These are phyloP conservation scores for Camelina hispida DNA, from an alignment of 345 rosid species.

Conservation along the genomic window DNA sequence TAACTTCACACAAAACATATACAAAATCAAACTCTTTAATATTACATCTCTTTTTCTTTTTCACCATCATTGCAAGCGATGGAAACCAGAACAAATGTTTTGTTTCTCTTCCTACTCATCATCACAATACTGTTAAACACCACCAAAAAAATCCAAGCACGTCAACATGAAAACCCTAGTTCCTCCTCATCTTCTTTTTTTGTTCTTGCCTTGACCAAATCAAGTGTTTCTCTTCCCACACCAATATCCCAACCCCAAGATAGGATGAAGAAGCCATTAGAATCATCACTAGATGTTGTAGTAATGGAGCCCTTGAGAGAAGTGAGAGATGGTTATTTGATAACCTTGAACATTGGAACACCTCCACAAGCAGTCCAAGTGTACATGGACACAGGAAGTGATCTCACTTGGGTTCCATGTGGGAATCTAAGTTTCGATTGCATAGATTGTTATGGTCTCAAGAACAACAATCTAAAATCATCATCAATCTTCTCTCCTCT, in stretches of 20 bases:
- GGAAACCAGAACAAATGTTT: constrained; percentile 30
- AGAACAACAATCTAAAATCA: constrained; percentile 46
- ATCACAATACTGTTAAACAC: constrained; percentile 8
- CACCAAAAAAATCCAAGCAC: constrained; percentile 49
- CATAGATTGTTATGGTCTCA: constrained; percentile 67
- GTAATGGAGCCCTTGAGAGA: constrained; percentile 64
- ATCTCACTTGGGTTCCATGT: constrained; percentile 93
- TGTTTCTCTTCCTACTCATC: constrained; percentile 39
- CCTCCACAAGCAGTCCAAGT: constrained; percentile 82
- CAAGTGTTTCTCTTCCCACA: constrained; percentile 49
- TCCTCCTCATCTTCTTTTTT: constrained; percentile 41
- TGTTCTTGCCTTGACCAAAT: constrained; percentile 59
- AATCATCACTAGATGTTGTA: constrained; percentile 39
- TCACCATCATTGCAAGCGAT: constrained; percentile 20
- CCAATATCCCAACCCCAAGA: constrained; percentile 45
- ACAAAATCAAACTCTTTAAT: constrained; percentile 13
- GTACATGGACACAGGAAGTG: constrained; percentile 88
- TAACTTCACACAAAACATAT: constrained; percentile 33
- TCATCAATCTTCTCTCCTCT: constrained; percentile 63
- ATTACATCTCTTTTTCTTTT: constrained; percentile 10
- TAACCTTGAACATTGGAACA: constrained; percentile 70
- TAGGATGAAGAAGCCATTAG: constrained; percentile 39
- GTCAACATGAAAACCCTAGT: constrained; percentile 42
- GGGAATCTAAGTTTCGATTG: constrained; percentile 78
- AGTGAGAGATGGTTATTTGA: constrained; percentile 77